Percentiles rank a stretch among this genome's conserved stretches.
Conservation (phyloP, 257 asterid species). For the Phtheirospermum japonicum region DNA sequence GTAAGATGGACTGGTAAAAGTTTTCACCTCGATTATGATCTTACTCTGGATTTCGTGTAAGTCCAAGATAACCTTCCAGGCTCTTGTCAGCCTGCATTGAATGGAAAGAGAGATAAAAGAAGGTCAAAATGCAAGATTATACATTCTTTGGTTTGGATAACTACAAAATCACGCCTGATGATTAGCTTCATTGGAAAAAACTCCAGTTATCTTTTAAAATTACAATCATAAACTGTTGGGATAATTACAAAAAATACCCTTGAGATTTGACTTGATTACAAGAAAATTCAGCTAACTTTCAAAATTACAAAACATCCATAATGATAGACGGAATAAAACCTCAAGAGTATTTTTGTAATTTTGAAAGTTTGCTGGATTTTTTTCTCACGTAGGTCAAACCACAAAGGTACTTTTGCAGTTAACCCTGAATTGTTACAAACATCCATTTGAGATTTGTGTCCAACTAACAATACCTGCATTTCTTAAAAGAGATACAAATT, state of each 20-base stretch:
- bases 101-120: background rate
- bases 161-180: background rate
- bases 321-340: background rate
- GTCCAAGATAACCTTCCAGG: conserved; percentile 77
- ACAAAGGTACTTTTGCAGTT: background rate
- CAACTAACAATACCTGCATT: no score
- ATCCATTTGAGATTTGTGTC: background rate
- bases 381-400: background rate
- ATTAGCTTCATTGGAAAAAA: background rate
- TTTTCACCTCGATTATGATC: conserved; percentile 71
- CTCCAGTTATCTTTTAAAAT: background rate
- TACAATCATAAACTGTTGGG: no score
- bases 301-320: no score
- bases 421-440: background rate
- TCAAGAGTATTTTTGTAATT: background rate
- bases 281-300: background rate
- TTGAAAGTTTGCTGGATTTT: background rate
- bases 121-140: conserved; percentile 8
- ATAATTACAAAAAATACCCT: background rate
- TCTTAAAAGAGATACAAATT: background rate
- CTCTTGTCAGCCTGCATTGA: conserved; percentile 65
- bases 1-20: conserved; percentile 66
- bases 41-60: conserved; percentile 87
- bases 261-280: no score
- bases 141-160: background rate